A percentile compares a stretch with the other conserved stretches of the same genome.
phyloP scores from a whole-genome alignment of 2,329 filamentous ascomycete species.

The Fusarium redolens region DNA sequence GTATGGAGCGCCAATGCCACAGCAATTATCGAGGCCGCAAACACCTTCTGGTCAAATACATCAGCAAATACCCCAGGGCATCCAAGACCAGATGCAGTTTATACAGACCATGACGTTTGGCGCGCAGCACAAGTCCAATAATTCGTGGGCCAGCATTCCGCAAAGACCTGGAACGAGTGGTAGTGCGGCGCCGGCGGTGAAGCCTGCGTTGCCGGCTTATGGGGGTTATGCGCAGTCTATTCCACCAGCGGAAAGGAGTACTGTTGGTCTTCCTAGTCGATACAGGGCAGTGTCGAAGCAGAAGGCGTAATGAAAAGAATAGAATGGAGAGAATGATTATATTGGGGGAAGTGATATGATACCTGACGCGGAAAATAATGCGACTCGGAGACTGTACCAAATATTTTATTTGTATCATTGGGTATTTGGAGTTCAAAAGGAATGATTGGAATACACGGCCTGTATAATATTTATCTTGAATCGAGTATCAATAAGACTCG shows the following conservation, averaged over 20 bases:
- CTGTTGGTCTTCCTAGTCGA: slow-evolving; percentile 22
- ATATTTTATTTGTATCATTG: not conserved
- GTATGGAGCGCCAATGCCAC: slow-evolving; percentile 8
- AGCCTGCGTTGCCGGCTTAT: slow-evolving; percentile 14
- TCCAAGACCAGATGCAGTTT: slow-evolving; percentile 21
- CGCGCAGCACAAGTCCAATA: not conserved
- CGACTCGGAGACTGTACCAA: not conserved
- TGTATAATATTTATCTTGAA: not conserved
- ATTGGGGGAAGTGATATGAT: not conserved
- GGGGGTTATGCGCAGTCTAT: slow-evolving; percentile 21
- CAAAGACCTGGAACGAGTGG: not conserved
- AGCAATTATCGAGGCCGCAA: slow-evolving; percentile 4
- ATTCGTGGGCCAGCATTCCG: not conserved
- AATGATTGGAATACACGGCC: not conserved
- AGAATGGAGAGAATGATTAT: not conserved
- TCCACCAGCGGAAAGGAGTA: slow-evolving; percentile 22
- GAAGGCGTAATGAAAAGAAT: not conserved
- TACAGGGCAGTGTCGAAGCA: slow-evolving; percentile 22
- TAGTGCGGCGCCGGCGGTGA: not conserved
- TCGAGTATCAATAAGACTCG: no score
- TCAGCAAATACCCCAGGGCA: slow-evolving; percentile 10
- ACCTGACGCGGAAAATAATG: not conserved
- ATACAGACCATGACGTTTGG: not conserved
- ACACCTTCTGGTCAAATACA: slow-evolving; percentile 9
- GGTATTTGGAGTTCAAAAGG: not conserved